Evolutionary conservation across 1,284 basidiomycete genomes (phyloP), one percentile per base, ranked within the genome.

Genomic region (Anthracocystis panici-leucophaei): DNA sequence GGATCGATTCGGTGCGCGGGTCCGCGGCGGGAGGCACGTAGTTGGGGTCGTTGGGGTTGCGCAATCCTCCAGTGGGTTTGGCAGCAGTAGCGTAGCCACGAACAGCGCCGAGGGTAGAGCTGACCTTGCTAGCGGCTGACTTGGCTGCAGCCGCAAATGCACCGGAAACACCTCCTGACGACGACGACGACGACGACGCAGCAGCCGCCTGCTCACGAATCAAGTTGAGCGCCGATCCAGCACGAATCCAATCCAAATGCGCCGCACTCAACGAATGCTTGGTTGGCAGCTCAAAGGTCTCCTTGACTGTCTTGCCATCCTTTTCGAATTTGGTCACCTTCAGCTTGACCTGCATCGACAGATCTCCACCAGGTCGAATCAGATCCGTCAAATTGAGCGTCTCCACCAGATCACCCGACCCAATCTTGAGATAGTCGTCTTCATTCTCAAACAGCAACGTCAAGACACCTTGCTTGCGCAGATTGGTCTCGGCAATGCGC

Each of bases 401-500:
- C 75, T 83, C 80, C 42, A 84, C 79, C 25, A 77, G 20, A 65
- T 85, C 82, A 27, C 83, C 83, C 7, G 67, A 67, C 16, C 49
- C 71, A 35, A 84, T 84, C 45, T 44, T 64, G 38, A 71, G 63
- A 45, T 83, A 84, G 65, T 84, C 83, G 42, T 77, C 73, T 60
- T 84, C 83, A 65, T 84, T 79, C 48, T 78, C 81, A 48, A 84
- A 84, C 21, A 84, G 75, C 27, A 84, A 75, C 27, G 83, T 84
- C 50, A 84, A 57, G 2, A 84, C 83, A 49, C 83, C 83, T 65
- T 84, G 83, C 76, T 84, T 84, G 44, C 83, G 77, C 77, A 84
- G 56, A 87, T 90, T 86, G 90, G 88, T 71, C 88, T 89, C 82
- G 90, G 88, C 50, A 91, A 92, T 86, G 92, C 93, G 86, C 91